These are phyloP conservation scores for Heliamphora exappendiculata DNA, from an alignment of 148 eudicot species.

Conservation along the genomic window DNA sequence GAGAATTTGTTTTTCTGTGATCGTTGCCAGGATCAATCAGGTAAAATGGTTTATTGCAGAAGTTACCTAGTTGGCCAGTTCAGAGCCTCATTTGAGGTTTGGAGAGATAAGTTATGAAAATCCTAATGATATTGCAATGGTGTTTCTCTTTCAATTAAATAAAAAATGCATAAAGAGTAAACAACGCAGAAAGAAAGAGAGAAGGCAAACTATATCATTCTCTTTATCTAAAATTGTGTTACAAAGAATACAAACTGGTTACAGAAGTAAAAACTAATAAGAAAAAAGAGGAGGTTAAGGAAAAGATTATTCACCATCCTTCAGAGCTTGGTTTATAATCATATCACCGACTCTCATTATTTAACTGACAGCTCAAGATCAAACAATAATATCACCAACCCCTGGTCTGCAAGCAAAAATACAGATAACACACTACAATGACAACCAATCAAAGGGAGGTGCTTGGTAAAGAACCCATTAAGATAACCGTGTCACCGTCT, in stretches of 20 bases:
- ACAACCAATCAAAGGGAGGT: constrained; percentile 42
- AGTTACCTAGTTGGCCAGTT: too few species aligned
- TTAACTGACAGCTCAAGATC: not conserved
- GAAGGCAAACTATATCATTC: not conserved
- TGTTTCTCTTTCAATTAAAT: not conserved
- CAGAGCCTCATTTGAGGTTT: not conserved
- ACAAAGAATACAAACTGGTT: constrained; percentile 1
- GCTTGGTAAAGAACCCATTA: constrained; percentile 77
- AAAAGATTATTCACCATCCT: not conserved
- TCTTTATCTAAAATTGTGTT: not conserved
- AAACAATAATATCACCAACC: not conserved
- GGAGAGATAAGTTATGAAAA: not conserved
- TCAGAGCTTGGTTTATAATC: not conserved
- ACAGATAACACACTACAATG: not conserved
- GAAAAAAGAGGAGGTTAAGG: not conserved
- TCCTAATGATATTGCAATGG: too few species aligned
- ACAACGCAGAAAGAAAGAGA: not conserved
- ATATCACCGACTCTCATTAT: not conserved
- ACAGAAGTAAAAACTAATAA: not conserved
- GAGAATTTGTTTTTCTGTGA: too few species aligned
- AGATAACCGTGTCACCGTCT: constrained; percentile 42
- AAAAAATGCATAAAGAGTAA: not conserved
- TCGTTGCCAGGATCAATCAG: too few species aligned
- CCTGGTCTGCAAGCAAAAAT: not conserved
- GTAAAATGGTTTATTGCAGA: too few species aligned